Percentiles rank a stretch among this genome's conserved stretches.
phyloP scores from a whole-genome alignment of 1,284 basidiomycete species.

The Ganoderma lingzhi region DNA sequence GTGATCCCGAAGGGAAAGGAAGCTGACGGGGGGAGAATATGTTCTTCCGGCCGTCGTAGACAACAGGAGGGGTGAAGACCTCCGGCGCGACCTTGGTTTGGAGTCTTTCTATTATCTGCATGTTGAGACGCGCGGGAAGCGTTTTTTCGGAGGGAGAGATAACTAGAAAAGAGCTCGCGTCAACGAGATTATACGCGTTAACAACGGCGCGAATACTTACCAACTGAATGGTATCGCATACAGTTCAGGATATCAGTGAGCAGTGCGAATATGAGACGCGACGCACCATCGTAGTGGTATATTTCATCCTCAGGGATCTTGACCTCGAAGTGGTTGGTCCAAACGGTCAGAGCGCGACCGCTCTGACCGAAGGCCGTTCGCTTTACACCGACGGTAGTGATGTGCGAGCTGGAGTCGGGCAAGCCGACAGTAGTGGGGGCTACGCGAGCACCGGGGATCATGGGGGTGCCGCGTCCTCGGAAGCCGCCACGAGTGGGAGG shows the following conservation, averaged over 20 bases:
- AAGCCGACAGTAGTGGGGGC: slow-evolving; percentile 28
- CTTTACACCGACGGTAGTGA: slow-evolving; percentile 67
- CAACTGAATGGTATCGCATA: slow-evolving; percentile 50
- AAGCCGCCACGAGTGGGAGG: slow-evolving; percentile 21
- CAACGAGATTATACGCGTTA: background rate
- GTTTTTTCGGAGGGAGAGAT: slow-evolving; percentile 72
- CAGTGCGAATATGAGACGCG: background rate
- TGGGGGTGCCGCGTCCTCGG: slow-evolving; percentile 33
- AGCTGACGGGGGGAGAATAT: slow-evolving; percentile 67
- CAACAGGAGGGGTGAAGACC: slow-evolving; percentile 70
- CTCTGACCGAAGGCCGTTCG: slow-evolving; percentile 66
- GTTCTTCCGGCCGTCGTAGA: slow-evolving; percentile 83
- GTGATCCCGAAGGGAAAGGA: slow-evolving; percentile 55
- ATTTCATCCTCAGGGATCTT: slow-evolving; percentile 68
- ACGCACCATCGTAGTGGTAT: slow-evolving; percentile 78
- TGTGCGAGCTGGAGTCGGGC: slow-evolving; percentile 46
- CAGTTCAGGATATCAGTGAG: slow-evolving; percentile 10
- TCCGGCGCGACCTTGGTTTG: slow-evolving; percentile 63
- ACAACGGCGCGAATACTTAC: slow-evolving; percentile 49
- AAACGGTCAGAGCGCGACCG: slow-evolving; percentile 60
- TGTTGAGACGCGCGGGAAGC: slow-evolving; percentile 68
- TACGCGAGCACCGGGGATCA: slow-evolving; percentile 13
- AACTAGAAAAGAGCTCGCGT: slow-evolving; percentile 45
- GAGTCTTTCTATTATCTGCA: slow-evolving; percentile 68
- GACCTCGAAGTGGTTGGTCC: slow-evolving; percentile 71